Percentiles rank a stretch among this genome's conserved stretches.
Conservation (phyloP, 2,329 filamentous ascomycete genomes). For the Lachnellula subtilissima region DNA sequence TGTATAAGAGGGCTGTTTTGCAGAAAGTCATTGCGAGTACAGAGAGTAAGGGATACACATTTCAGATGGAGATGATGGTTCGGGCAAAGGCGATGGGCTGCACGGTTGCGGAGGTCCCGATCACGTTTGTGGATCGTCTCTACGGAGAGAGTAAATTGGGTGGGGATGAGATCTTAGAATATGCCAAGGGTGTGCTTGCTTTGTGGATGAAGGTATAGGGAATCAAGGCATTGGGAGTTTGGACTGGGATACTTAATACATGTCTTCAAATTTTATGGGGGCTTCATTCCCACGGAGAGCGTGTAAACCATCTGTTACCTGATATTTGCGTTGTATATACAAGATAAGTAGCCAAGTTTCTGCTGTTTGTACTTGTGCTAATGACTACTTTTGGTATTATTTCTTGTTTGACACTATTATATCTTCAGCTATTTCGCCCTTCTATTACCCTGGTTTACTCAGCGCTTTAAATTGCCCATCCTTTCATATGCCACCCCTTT, state of each 20-base stretch:
- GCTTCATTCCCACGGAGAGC: background rate
- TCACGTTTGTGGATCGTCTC: slow-evolving; percentile 89
- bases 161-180: slow-evolving; percentile 93
- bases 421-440: too few species aligned
- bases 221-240: background rate
- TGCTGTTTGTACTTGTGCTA: too few species aligned
- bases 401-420: too few species aligned
- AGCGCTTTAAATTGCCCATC: too few species aligned
- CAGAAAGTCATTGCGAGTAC: slow-evolving; percentile 87
- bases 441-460: too few species aligned
- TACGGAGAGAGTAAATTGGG: slow-evolving; percentile 96
- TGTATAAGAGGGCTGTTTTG: slow-evolving; percentile 89
- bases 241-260: background rate
- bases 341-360: too few species aligned
- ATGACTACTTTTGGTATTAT: too few species aligned
- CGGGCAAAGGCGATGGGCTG: slow-evolving; percentile 93
- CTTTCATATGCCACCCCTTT: too few species aligned
- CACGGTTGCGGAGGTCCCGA: slow-evolving; percentile 91
- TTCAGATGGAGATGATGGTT: slow-evolving; percentile 99
- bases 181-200: slow-evolving; percentile 77
- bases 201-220: slow-evolving; percentile 71
- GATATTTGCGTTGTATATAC: background rate
- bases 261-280: background rate
- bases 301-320: background rate
- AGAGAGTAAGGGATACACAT: slow-evolving; percentile 94